A percentile compares a stretch with the other conserved stretches of the same genome.
These are phyloP conservation scores for Volvox reticuliferus DNA, from an alignment of 139 green algal species.

Conservation along the genomic window DNA sequence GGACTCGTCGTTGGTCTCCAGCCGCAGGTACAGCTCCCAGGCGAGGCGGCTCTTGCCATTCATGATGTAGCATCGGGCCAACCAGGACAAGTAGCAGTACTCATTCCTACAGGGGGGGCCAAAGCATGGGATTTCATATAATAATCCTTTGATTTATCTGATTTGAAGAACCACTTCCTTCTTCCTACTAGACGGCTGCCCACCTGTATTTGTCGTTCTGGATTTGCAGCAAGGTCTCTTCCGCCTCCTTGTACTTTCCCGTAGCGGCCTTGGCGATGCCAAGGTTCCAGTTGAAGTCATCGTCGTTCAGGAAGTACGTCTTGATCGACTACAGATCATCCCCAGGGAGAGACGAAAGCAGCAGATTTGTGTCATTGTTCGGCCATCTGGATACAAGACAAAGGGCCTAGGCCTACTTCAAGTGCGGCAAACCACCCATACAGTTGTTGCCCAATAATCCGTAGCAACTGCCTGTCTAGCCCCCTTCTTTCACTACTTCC, in stretches of 20 bases:
- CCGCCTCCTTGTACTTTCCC: constrained; percentile 82
- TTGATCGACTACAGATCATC: constrained; percentile 63
- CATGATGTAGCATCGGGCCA: constrained; percentile 85
- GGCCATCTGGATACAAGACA: too few relatives aligned
- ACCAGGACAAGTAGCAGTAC: constrained; percentile 73
- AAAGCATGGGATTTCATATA: neutral
- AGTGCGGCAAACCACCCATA: too few relatives aligned
- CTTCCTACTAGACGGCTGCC: neutral
- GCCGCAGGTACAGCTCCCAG: constrained; percentile 85
- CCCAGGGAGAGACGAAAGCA: too few relatives aligned
- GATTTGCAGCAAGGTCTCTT: constrained; percentile 76
- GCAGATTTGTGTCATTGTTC: too few relatives aligned
- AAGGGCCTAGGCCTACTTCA: too few relatives aligned
- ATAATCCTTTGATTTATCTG: too few relatives aligned
- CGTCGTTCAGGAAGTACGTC: constrained; percentile 70
- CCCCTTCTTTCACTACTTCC: neutral
- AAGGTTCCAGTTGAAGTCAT: constrained; percentile 93
- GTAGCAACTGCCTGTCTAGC: too few relatives aligned
- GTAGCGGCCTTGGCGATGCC: constrained; percentile 77
- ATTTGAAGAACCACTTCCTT: too few relatives aligned
- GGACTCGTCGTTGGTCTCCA: constrained; percentile 72
- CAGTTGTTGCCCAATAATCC: too few relatives aligned
- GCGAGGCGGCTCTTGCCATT: constrained; percentile 74
- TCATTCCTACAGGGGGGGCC: constrained; percentile 60
- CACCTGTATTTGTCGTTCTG: constrained; percentile 75